Base-by-base conservation (phyloP, 2,329 filamentous ascomycete species). In the Fusarium fujikuroi region DNA sequence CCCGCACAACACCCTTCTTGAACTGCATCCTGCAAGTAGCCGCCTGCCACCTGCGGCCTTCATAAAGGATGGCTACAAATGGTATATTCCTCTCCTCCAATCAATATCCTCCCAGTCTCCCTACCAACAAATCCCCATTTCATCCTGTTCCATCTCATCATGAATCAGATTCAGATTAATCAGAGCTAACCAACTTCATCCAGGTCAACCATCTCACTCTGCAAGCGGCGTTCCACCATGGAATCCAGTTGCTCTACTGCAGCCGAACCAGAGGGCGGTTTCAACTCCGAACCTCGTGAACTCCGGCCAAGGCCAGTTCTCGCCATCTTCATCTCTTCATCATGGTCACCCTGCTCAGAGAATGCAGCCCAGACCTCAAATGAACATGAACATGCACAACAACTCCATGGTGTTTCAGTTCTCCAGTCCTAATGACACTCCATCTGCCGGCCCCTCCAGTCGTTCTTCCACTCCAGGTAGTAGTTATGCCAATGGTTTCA, bases 331-430 rank as follows among this genome's bases (percentile, higher is more conserved):
- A 9, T 63, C 76, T 28, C 61, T 76, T 21, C 74, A 76, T 34
- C 73, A 74, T 59, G 56, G 68, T 34, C 65, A 70, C 23, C 73
- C 74, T 40, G 49, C 69, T 42, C 65, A 70, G 36, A 62, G 70
- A 67, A 69, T 77, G 64, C 72, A 76, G 46, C 61, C 74, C 70
- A 63, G 67, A 66, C 70, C 73, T 66, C 76, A 71, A 67, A 74
- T 76, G 46, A 81, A 75, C 67, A 81, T 75, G 69, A 79, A 75
- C 66, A 74, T 75, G 43, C 81, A 75, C 68, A 81, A 75, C 69
- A 79, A 74, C 68, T 70, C 82, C 9, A 73, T 85, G 56, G 77
- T 84, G 14, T 84, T 88, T 50, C 82, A 86, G 62, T 86, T 86
- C 66, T 69, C 83, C n/a, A 82, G 73, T 59, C 78, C 82, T 21